Evolutionary conservation across 257 asterid genomes (phyloP).

Genomic region (Craterostigma plantagineum): DNA sequence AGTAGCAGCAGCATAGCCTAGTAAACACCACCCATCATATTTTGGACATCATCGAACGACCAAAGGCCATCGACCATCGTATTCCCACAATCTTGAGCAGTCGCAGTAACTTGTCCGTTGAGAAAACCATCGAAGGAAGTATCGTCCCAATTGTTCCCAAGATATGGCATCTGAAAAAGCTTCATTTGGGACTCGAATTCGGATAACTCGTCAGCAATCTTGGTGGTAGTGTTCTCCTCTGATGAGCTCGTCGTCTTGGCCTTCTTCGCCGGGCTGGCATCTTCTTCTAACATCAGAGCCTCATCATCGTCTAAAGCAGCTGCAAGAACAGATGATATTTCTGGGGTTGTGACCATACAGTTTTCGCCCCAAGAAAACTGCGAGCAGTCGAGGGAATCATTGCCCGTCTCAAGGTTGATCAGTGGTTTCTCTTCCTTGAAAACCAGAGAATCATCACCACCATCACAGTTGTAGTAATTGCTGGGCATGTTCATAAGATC

Average conservation of each 20-base stretch:
- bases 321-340: conserved; percentile 52
- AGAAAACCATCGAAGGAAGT: conserved; percentile 55
- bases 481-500: conserved; percentile 10
- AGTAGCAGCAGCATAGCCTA: conserved; percentile 14
- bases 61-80: conserved; percentile 34
- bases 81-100: no score
- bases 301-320: conserved; percentile 29
- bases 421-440: conserved; percentile 46
- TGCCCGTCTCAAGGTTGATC: conserved; percentile 16
- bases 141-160: conserved; percentile 54
- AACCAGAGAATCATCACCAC: conserved; percentile 9
- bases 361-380: conserved; percentile 63
- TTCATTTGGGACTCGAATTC: conserved; percentile 62
- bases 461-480: conserved; percentile 4
- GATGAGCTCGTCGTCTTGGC: no score
- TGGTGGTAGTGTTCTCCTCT: conserved; percentile 8
- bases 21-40: conserved; percentile 27
- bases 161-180: conserved; percentile 46
- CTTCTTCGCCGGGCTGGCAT: conserved; percentile 31
- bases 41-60: conserved; percentile 45
- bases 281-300: conserved; percentile 17
- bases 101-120: conserved; percentile 15
- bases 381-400: conserved; percentile 59
- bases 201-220: conserved; percentile 28
- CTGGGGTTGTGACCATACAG: conserved; percentile 37